Base-by-base conservation (phyloP, 208 protist genomes). In the Acanthamoeba healyi region DNA sequence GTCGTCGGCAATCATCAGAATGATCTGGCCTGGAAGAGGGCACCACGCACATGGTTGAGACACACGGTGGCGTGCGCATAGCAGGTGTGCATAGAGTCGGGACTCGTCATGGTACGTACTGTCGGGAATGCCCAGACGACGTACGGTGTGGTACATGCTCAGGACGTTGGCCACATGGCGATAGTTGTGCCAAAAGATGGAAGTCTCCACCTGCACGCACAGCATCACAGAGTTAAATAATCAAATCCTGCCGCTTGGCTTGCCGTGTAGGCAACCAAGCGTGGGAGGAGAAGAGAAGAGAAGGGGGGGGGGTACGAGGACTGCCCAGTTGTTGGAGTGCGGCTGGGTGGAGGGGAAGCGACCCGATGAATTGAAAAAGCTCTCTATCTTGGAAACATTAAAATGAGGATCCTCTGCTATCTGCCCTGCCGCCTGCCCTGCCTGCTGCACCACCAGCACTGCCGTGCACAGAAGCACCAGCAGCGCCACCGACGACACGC, bases 131-230 rank as follows among this genome's bases (percentile, higher is more conserved):
- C 99, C 99, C 84, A 99, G 96, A 63, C 98, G 94, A 26, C 99
- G 99, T 44, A 99, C 98, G 0, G 98, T 96, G 95, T 98, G 97
- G 95, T 99, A 99, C 58, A 99, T 96, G 40, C 97, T 97, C 6
- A 99, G 96, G 24, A 98, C 98, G 94, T 99, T 99, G 77, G 99
- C 97, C 12, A 98, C 98, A 94, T 99, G 99, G 29, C 99, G 97
- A 95, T 99, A 99, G 96, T 99, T 99, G 97, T 99, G 99, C 97
- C 98, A 99, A 94, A 98, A 99, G 15, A 98, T 96, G 2, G 98
- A 99, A 6, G 98, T 99, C 34, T 96, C 97, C 14, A 99, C 98
- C 89, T 94, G 36, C 14, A 10, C 15, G 38, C 10, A 38, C 7
- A 3, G 74, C 29, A 67, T 4, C 32, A 34, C 4, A n/a, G 5